These are phyloP conservation scores for Anisodus acutangulus DNA, from an alignment of 257 asterid species.

Conservation along the genomic window DNA sequence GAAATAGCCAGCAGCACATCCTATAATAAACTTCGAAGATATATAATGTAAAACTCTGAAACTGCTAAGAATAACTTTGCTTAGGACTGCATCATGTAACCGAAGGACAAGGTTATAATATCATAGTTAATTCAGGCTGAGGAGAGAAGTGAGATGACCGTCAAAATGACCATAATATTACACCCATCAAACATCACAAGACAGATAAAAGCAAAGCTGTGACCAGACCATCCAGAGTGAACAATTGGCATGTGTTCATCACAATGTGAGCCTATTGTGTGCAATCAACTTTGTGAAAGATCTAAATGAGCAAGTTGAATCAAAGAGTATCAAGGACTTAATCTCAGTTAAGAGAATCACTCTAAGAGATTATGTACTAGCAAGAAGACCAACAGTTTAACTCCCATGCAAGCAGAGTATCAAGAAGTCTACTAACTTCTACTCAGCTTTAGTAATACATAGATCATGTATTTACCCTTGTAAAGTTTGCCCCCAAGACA, in stretches of 20 bases:
- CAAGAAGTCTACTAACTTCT: background rate
- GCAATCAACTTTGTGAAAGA: slow-evolving; percentile 11
- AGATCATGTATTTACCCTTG: background rate
- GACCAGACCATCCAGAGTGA: slow-evolving; percentile 15
- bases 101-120: background rate
- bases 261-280: background rate
- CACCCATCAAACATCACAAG: slow-evolving; percentile 21
- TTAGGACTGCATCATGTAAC: slow-evolving; percentile 4
- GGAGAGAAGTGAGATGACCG: background rate
- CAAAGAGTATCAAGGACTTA: background rate
- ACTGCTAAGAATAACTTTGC: background rate
- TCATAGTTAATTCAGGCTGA: background rate
- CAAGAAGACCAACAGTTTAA: background rate
- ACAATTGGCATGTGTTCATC: slow-evolving; percentile 7
- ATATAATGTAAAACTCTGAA: background rate
- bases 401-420: background rate
- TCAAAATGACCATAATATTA: slow-evolving; percentile 6
- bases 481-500: background rate
- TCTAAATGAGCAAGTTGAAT: slow-evolving; percentile 1
- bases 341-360: background rate
- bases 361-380: background rate
- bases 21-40: slow-evolving; percentile 6
- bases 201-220: slow-evolving; percentile 11
- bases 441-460: slow-evolving; percentile 6
- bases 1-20: background rate